Base-by-base conservation (phyloP, 768 basidiomycete genomes). In the Pisolithus orientalis region DNA sequence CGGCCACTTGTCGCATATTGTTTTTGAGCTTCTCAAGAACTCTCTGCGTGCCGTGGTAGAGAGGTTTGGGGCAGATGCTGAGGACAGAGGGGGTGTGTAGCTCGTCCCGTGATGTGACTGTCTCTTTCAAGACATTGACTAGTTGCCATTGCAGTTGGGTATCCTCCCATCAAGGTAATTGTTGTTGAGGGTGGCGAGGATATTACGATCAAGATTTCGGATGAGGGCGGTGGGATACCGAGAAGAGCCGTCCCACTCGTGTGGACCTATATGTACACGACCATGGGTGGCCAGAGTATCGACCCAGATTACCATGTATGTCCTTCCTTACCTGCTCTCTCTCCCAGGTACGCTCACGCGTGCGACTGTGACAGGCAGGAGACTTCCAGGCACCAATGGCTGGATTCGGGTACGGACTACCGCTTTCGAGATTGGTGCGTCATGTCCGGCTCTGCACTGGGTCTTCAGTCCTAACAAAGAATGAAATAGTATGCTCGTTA, bases 311-410 rank as follows among this genome's bases (percentile, higher is more conserved):
- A 93, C 59, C 80, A 66, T 50, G 63, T 59, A 21, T 6, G 8
- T 9, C n/a, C 54, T 16, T 29, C 38, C 11, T 31, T 34, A 9
- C 44, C 5, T 29, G 2, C 61, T 44, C 9, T 17, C 29, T 16
- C 1, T 39, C n/a, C 24, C 8, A 7, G 6, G 29, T 5, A 31
- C 42, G 24, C 16, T 28, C 17, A 14, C 17, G 21, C 29, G 14
- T 10, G 7, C 6, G 28, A 27, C 21, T 27, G n/a, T 9, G 40
- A 51, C 39, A 85, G 57, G 85, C 82, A 42, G 85, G 82, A 50
- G 94, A 98, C 66, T 97, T 98, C 69, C 87, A 92, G 66, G 95
- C 95, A 2, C 95, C 95, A 0, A 94, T 98, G 93, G 95, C 95
- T 37, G 95, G 96, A 0, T 96, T 89, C 58, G 90, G 91, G 6